Conservation (phyloP, 139 green algal species). For the Closterium sp. region DNA sequence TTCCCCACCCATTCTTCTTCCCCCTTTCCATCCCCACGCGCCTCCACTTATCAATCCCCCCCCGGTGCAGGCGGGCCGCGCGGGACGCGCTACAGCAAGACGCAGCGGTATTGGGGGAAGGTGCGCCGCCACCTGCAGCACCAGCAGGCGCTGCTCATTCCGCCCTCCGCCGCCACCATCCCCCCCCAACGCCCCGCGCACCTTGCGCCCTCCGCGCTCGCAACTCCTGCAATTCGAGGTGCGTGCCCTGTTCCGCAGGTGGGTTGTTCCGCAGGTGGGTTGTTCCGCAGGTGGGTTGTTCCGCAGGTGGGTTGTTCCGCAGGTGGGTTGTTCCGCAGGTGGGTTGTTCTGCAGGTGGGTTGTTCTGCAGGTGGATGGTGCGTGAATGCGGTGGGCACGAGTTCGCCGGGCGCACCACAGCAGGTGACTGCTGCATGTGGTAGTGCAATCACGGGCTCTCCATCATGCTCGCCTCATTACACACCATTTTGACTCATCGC, state of each 20-base stretch:
- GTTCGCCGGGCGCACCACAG: neutral
- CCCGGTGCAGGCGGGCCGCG: slow-evolving; percentile 3
- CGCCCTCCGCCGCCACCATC: neutral
- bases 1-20: neutral
- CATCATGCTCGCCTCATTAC: neutral
- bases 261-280: too few relatives aligned
- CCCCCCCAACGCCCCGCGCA: slow-evolving; percentile 1
- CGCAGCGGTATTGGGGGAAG: slow-evolving; percentile 26
- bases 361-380: too few relatives aligned
- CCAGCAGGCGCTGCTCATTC: slow-evolving; percentile 4
- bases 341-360: too few relatives aligned
- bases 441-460: neutral
- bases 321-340: too few relatives aligned
- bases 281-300: too few relatives aligned
- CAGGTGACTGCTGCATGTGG: neutral
- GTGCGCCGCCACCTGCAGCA: slow-evolving; percentile 15
- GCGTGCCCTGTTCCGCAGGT: neutral
- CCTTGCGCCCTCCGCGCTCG: neutral
- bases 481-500: neutral
- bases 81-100: neutral
- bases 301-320: too few relatives aligned
- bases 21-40: neutral
- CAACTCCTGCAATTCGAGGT: neutral
- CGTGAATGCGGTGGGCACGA: too few relatives aligned
- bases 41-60: too few relatives aligned